phyloP scores from a whole-genome alignment of 2,329 filamentous ascomycete species.

The Penicillium decumbens region DNA sequence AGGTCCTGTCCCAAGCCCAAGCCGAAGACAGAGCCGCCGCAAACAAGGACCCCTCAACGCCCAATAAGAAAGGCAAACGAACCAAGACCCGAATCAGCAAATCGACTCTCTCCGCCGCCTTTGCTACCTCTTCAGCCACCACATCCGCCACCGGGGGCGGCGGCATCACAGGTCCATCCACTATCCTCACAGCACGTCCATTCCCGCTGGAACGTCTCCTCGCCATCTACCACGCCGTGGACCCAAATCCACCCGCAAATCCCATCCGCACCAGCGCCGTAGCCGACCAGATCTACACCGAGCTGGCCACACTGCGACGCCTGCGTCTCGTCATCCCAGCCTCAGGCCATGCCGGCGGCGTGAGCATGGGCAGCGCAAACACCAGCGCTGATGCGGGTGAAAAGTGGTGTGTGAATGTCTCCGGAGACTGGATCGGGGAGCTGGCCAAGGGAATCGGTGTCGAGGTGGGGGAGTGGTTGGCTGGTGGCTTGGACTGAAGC shows the following conservation, averaged over 20 bases:
- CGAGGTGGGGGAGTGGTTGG: conserved; percentile 45
- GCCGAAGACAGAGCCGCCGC: conserved; percentile 32
- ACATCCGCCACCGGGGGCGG: conserved; percentile 30
- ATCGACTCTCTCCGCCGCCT: conserved; percentile 38
- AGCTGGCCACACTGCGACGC: conserved; percentile 45
- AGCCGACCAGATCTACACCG: conserved; percentile 44
- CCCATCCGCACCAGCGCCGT: conserved; percentile 34
- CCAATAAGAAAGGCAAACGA: conserved; percentile 34
- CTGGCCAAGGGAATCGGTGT: conserved; percentile 44
- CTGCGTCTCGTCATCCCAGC: conserved; percentile 45
- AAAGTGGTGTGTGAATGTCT: conserved; percentile 48
- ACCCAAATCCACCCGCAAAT: conserved; percentile 43
- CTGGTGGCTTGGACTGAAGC: conserved; percentile 35
- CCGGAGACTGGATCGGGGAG: conserved; percentile 45
- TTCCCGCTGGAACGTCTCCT: conserved; percentile 46
- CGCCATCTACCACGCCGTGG: conserved; percentile 47
- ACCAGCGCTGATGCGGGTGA: conserved; percentile 40
- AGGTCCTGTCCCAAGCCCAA: conserved; percentile 39
- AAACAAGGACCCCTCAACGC: conserved; percentile 26
- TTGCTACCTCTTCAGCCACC: conserved; percentile 37
- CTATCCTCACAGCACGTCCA: conserved; percentile 39
- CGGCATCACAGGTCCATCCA: conserved; percentile 37
- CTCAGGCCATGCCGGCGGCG: conserved; percentile 31
- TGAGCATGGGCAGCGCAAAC: conserved; percentile 31
- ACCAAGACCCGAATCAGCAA: conserved; percentile 40